These are phyloP conservation scores for Boletus rex-veris DNA, from an alignment of 768 basidiomycete genomes.

Conservation along the genomic window DNA sequence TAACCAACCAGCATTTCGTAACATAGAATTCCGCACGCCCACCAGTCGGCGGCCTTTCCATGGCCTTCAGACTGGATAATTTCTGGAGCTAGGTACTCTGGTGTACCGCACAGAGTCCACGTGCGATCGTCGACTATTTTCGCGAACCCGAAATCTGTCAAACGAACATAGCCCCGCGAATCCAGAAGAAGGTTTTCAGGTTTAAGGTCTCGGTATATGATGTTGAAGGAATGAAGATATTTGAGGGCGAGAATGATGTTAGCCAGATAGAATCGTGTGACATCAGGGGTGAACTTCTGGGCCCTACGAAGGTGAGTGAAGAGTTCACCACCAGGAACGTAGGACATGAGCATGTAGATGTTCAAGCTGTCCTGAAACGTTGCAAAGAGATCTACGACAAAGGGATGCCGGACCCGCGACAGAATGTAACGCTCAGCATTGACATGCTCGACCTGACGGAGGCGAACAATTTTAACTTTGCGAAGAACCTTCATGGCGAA, in stretches of 20 bases:
- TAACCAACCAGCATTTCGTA: slow-evolving; percentile 99
- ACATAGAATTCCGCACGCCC: slow-evolving; percentile 95
- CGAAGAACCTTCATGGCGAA: slow-evolving; percentile 90
- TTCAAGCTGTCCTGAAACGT: slow-evolving; percentile 96
- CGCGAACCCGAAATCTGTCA: slow-evolving; percentile 98
- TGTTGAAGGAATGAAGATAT: slow-evolving; percentile 93
- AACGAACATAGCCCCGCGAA: slow-evolving; percentile 85
- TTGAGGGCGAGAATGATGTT: slow-evolving; percentile 93
- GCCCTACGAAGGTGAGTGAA: slow-evolving; percentile 96
- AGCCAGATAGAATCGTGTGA: slow-evolving; percentile 96
- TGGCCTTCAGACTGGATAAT: slow-evolving; percentile 98
- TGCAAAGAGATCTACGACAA: slow-evolving; percentile 93
- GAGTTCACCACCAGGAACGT: slow-evolving; percentile 94
- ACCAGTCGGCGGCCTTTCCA: slow-evolving; percentile 98
- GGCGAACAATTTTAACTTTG: slow-evolving; percentile 79
- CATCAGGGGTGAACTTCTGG: slow-evolving; percentile 92
- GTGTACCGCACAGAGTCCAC: slow-evolving; percentile 95
- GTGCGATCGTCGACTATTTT: slow-evolving; percentile 98
- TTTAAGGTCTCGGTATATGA: slow-evolving; percentile 98
- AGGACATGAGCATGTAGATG: slow-evolving; percentile 97
- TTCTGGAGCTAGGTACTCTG: slow-evolving; percentile 96
- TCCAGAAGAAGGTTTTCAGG: slow-evolving; percentile 98
- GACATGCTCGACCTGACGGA: slow-evolving; percentile 97
- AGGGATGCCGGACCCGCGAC: slow-evolving; percentile 87
- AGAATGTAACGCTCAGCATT: slow-evolving; percentile 95